Evolutionary conservation across 1,284 basidiomycete genomes (phyloP).

Genomic region (Tilletiaria anomala): DNA sequence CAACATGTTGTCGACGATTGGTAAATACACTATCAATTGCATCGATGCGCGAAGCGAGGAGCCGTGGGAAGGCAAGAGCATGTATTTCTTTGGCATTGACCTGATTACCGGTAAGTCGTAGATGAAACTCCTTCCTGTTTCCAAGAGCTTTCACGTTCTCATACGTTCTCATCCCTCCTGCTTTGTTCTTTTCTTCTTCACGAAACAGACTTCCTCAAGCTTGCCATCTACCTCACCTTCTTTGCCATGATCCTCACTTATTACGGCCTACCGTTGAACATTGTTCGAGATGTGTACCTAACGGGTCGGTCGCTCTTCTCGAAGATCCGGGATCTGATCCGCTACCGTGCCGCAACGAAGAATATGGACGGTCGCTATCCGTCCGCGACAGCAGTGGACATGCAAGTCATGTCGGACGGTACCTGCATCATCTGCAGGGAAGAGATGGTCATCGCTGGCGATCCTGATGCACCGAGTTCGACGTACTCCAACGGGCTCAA

Average conservation of each 20-base stretch:
- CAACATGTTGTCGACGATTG: constrained; percentile 59
- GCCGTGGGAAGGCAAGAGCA: constrained; percentile 88
- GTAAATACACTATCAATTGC: constrained; percentile 71
- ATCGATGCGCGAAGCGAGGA: constrained; percentile 50
- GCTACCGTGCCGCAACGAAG: constrained; percentile 81
- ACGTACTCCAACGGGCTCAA: too few species aligned
- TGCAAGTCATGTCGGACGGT: constrained; percentile 60
- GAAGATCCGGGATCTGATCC: constrained; percentile 66
- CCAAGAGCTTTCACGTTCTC: neutral
- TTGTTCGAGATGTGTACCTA: constrained; percentile 89
- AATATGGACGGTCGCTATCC: constrained; percentile 97
- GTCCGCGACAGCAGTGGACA: constrained; percentile 73
- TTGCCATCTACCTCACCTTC: constrained; percentile 66
- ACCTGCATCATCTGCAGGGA: constrained; percentile 99
- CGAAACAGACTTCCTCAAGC: constrained; percentile 78
- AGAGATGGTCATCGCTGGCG: constrained; percentile 53
- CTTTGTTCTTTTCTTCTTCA: too few species aligned
- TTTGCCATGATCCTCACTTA: constrained; percentile 80
- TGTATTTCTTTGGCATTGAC: constrained; percentile 91
- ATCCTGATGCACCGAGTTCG: constrained; percentile 18
- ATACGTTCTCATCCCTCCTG: neutral
- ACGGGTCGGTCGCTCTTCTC: constrained; percentile 80
- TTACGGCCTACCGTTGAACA: constrained; percentile 92
- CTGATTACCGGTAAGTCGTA: constrained; percentile 48
- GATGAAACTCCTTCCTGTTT: neutral